Percentiles rank a stretch among this genome's conserved stretches.
These are phyloP conservation scores for Astrephomene gubernaculifera DNA, from an alignment of 139 green algal species.

Conservation along the genomic window DNA sequence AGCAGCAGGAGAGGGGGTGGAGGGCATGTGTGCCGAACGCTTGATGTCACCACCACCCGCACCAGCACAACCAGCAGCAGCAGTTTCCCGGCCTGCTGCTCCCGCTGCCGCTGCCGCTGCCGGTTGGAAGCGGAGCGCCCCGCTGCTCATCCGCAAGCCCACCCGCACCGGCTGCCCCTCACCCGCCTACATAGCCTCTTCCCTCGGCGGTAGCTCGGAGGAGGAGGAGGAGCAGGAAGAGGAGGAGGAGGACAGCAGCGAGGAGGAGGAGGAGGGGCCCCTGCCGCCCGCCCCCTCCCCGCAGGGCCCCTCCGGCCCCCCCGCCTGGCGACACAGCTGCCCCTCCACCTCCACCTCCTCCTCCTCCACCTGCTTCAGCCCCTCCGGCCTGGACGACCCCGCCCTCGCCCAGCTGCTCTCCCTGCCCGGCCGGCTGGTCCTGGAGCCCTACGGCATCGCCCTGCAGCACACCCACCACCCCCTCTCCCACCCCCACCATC, in stretches of 20 bases:
- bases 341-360: background rate
- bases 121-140: background rate
- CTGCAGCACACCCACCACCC: slow-evolving; percentile 4
- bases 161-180: background rate
- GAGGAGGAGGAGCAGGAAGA: background rate
- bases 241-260: background rate
- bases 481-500: too few species aligned
- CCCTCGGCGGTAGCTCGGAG: background rate
- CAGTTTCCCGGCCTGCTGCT: background rate
- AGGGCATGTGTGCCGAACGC: background rate
- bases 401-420: slow-evolving; percentile 1
- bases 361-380: too few species aligned
- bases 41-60: background rate
- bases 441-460: slow-evolving; percentile 14
- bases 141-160: background rate
- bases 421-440: background rate
- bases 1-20: background rate
- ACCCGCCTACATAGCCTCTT: background rate
- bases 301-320: background rate
- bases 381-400: background rate
- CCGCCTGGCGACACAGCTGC: background rate
- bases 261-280: background rate
- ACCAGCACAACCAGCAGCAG: too few species aligned
- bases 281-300: background rate
- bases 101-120: slow-evolving; percentile 21